A percentile compares a stretch with the other conserved stretches of the same genome.
Conservation (phyloP, 345 rosid genomes). For the Dovyalis caffra region DNA sequence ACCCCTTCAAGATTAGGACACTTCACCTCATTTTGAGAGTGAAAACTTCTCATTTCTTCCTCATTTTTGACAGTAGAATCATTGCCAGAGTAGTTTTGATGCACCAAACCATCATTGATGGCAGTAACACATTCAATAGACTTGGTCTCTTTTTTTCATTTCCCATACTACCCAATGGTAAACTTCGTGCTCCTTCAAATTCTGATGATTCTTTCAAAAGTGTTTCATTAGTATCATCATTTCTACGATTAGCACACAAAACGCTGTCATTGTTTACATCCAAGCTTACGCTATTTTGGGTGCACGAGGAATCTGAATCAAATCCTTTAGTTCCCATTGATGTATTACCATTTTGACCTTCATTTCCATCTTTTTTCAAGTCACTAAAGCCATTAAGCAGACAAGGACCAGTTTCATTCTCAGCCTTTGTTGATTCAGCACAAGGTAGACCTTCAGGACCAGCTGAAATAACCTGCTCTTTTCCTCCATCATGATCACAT, state of each 20-base stretch:
- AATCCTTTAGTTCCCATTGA: constrained; percentile 44
- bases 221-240: constrained; percentile 42
- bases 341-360: constrained; percentile 36
- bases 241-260: constrained; percentile 36
- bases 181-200: constrained; percentile 38
- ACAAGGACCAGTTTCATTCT: constrained; percentile 35
- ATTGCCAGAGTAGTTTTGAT: constrained; percentile 28
- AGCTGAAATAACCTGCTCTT: constrained; percentile 42
- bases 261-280: constrained; percentile 56
- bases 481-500: constrained; percentile 37
- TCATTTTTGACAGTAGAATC: constrained; percentile 40
- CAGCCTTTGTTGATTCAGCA: constrained; percentile 35
- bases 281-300: constrained; percentile 45
- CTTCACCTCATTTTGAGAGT: constrained; percentile 43
- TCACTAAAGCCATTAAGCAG: constrained; percentile 46
- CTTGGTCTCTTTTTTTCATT: constrained; percentile 45
- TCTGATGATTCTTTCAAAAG: constrained; percentile 36
- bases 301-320: constrained; percentile 68
- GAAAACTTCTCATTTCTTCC: constrained; percentile 39
- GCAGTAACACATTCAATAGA: constrained; percentile 30
- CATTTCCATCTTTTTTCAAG: constrained; percentile 41
- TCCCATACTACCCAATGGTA: constrained; percentile 41
- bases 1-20: constrained; percentile 33
- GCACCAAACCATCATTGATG: constrained; percentile 21
- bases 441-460: constrained; percentile 36